Evolutionary conservation across 495 filamentous ascomycete genomes (phyloP).

Genomic region (Daldinia vernicosa): DNA sequence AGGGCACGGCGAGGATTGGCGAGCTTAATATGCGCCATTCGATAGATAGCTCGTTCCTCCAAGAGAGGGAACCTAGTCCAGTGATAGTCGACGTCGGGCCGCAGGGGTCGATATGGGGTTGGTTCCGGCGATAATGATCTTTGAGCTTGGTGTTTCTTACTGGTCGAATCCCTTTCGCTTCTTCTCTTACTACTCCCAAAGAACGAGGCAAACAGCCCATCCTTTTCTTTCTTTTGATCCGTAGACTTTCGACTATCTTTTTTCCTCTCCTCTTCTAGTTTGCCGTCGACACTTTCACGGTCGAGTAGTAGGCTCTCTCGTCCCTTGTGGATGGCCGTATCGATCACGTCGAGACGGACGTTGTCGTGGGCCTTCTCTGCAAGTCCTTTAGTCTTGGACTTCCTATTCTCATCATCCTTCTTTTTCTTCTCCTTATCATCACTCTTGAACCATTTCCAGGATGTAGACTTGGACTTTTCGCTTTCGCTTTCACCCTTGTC

Average conservation of each 20-base stretch:
- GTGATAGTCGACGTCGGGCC: constrained; percentile 89
- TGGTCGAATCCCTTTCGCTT: constrained; percentile 70
- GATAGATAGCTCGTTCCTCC: constrained; percentile 96
- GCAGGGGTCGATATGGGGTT: constrained; percentile 70
- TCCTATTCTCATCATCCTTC: constrained; percentile 63
- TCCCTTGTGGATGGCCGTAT: constrained; percentile 65
- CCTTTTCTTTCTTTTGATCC: constrained; percentile 89
- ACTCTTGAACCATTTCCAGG: constrained; percentile 58
- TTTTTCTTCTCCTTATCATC: constrained; percentile 69
- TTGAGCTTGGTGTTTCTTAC: constrained; percentile 76
- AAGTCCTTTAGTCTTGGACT: constrained; percentile 61
- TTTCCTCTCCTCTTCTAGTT: constrained; percentile 84
- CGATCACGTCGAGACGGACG: constrained; percentile 83
- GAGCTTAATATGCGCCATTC: constrained; percentile 98
- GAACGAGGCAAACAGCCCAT: constrained; percentile 84
- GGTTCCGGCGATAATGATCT: constrained; percentile 85
- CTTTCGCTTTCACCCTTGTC: constrained; percentile 58
- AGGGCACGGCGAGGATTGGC: constrained; percentile 93
- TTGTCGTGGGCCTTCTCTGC: constrained; percentile 73
- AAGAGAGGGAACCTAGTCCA: constrained; percentile 96
- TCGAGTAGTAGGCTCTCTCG: constrained; percentile 85
- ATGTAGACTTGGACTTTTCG: constrained; percentile 50
- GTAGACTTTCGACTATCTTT: constrained; percentile 76
- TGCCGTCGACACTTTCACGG: constrained; percentile 73
- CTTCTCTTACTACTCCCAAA: constrained; percentile 89